These are phyloP conservation scores for Scheffersomyces illinoinensis DNA, from an alignment of 1,139 yeast genomes.

Conservation along the genomic window DNA sequence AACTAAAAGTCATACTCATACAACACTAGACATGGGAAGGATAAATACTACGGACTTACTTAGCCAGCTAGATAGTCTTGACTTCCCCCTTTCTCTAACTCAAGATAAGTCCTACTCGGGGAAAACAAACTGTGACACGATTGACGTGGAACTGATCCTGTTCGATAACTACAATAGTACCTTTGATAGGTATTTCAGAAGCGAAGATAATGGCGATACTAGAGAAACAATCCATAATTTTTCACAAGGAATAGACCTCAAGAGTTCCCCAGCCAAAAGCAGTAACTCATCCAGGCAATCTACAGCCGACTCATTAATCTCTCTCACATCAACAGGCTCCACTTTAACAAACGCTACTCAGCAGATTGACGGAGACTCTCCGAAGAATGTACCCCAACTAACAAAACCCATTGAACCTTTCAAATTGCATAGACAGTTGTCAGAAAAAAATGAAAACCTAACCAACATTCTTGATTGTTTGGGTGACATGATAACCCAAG, in stretches of 20 bases:
- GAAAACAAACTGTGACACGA: background rate
- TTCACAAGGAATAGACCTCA: background rate
- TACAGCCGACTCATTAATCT: background rate
- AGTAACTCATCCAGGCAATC: background rate
- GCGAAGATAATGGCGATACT: background rate
- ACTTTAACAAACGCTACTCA: background rate
- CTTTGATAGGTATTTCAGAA: background rate
- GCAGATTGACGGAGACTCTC: background rate
- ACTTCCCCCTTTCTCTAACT: background rate
- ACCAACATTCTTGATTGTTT: constrained; percentile 14
- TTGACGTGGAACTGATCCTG: background rate
- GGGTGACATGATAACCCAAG: constrained; percentile 9
- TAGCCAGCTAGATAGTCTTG: background rate
- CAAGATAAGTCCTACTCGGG: background rate
- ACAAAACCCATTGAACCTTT: constrained; percentile 8
- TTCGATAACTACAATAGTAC: background rate
- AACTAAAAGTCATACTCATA: background rate
- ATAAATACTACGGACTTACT: background rate
- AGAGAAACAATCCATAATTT: background rate
- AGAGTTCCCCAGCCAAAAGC: background rate
- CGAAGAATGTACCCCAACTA: background rate
- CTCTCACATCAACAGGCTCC: background rate
- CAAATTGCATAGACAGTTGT: constrained; percentile 10
- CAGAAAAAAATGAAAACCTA: constrained; percentile 10
- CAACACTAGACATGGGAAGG: background rate